Base-by-base conservation (phyloP, 306 rosid genomes). In the Cicer chorassanicum region DNA sequence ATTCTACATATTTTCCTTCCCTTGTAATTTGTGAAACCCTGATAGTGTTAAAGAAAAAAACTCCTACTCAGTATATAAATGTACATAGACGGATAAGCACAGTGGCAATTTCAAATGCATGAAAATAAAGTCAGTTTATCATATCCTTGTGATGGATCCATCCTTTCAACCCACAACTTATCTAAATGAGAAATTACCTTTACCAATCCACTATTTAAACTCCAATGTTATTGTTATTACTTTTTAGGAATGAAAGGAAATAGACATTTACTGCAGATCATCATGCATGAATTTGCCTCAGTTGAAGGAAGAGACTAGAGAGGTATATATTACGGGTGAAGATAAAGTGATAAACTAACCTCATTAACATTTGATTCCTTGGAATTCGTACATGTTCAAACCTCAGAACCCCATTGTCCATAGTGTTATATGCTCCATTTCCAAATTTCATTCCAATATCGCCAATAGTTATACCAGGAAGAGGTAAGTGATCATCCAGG, bases 361-460 rank as follows among this genome's bases (percentile, higher is more conserved):
- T 92, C 99, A 92, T 94, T 82, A 94, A 86, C 95, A 94, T 88
- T 86, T 90, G 99, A 77, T 80, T 67, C 86, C 99, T 90, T 11
- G 99, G 97, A 68, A 94, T 90, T 21, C 96, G 86, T 50, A 94
- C 92, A 74, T 92, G 86, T 64, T 90, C 93, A 83, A 94, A 92
- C 76, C 84, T 80, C 69, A 94, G 76, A 65, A 94, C 93, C 63
- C 99, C 99, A 85, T 94, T 94, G 82, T 94, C 99, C 99, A 94
- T 94, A 67, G 89, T 85, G 86, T 94, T 94, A 91, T 88, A 89
- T 41, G 95, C 99, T 72, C 93, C 99, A 86, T 84, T 90, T 80
- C 96, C 97, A 81, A 92, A 94, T 85, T 94, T 94, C 84, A 76
- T 85, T 73, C 99, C 99, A 84, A 94, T 92, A 80, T 94, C 99